These are phyloP conservation scores for Glomus cerebriforme DNA, from an alignment of 192 early-diverging fungal genomes.

Conservation along the genomic window DNA sequence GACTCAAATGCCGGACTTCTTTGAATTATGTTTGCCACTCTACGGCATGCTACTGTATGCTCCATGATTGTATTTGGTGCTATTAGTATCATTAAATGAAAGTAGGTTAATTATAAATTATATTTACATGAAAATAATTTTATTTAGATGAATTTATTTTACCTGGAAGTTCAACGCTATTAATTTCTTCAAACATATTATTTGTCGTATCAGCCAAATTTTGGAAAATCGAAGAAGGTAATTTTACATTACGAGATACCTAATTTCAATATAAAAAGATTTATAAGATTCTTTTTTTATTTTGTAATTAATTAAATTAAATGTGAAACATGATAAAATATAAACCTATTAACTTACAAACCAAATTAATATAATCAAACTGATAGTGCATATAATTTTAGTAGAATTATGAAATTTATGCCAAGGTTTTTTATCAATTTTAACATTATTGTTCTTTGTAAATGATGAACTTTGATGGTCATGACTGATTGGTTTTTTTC, in stretches of 20 bases:
- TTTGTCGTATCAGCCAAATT: not conserved
- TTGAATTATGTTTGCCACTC: slow-evolving; percentile 7
- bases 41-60: not conserved
- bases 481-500: not conserved
- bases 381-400: too few relatives aligned
- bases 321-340: too few relatives aligned
- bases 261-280: not conserved
- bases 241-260: not conserved
- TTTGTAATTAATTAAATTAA: too few relatives aligned
- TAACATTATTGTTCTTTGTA: not conserved
- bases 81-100: not conserved
- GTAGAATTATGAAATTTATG: too few relatives aligned
- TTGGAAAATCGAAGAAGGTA: not conserved
- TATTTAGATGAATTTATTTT: not conserved
- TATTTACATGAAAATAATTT: not conserved
- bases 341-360: too few relatives aligned
- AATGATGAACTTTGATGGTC: not conserved
- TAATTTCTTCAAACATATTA: not conserved
- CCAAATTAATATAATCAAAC: too few relatives aligned
- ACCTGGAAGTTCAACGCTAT: not conserved
- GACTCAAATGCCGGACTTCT: slow-evolving; percentile 1
- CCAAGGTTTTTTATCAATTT: not conserved
- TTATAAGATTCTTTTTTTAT: too few relatives aligned
- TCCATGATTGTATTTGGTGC: not conserved
- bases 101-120: not conserved